Base-by-base conservation (phyloP, 768 basidiomycete genomes). In the Mycena venus region DNA sequence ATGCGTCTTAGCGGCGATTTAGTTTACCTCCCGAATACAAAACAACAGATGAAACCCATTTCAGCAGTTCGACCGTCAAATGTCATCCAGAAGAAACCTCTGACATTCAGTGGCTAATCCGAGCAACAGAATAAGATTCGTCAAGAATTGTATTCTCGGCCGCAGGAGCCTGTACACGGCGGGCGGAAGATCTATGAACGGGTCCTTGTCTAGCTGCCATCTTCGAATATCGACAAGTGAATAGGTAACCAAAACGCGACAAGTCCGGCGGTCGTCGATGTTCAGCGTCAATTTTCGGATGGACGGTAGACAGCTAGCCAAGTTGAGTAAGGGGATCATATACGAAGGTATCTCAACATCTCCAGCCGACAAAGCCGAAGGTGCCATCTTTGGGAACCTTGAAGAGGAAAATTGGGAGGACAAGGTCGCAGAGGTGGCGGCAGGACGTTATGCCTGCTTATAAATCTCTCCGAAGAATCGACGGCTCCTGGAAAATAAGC, bases 151-250 rank as follows among this genome's bases (percentile, higher is more conserved):
- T n/a, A n/a, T n/a, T n/a, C n/a, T n/a, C n/a, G n/a, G n/a, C n/a
- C n/a, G n/a, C n/a, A n/a, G n/a, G n/a, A n/a, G n/a, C n/a, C n/a
- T n/a, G n/a, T n/a, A n/a, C n/a, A n/a, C n/a, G n/a, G n/a, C n/a
- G n/a, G n/a, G n/a, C n/a, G n/a, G n/a, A n/a, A n/a, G n/a, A 5
- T 68, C 62, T 2, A 60, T 53, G n/a, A 76, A 76, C 34, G 11
- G 51, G 36, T 76, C 72, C 49, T 73, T 72, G 31, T 76, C 67
- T 2, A 76, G 51, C 61, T 66, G 75, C 75, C 75, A 76, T 14
- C 32, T 51, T 32, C 53, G 53, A 9, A 76, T 70, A 42, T 8
- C 53, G 68, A 15, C 34, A 76, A 25, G 67, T 72, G 32, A 76
- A 72, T 47, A 76, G 19, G 31, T 76, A n/a, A 76, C 75, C 19